Conservation (phyloP, 2,329 filamentous ascomycete species). For the Fusarium vanettenii region DNA sequence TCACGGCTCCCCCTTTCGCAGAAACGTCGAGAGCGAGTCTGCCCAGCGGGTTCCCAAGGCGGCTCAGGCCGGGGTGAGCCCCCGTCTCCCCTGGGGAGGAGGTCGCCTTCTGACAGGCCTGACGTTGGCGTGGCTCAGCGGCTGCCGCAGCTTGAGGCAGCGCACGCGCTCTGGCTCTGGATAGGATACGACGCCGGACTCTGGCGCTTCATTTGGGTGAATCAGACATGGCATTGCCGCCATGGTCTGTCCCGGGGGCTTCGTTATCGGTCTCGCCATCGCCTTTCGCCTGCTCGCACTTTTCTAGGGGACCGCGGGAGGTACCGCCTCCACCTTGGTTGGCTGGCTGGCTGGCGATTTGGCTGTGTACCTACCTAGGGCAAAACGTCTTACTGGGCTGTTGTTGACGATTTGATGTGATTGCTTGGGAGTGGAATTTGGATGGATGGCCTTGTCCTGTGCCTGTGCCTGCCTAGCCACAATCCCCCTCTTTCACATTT, state of each 20-base stretch:
- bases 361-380: conserved; percentile 1
- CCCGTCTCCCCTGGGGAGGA: conserved; percentile 8
- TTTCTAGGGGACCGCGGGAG: neutral
- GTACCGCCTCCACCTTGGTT: neutral
- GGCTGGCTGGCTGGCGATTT: neutral
- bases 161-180: conserved; percentile 8
- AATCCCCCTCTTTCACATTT: conserved; percentile 1
- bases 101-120: conserved; percentile 4
- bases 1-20: neutral
- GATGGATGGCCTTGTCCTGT: conserved; percentile 3
- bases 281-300: conserved; percentile 19
- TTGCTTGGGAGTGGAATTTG: conserved; percentile 18
- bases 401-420: neutral
- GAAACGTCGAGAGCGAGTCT: conserved; percentile 20
- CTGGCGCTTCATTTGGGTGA: conserved; percentile 14
- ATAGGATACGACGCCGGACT: conserved; percentile 3
- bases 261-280: conserved; percentile 24
- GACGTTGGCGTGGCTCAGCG: conserved; percentile 32
- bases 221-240: conserved; percentile 33
- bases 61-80: conserved; percentile 6
- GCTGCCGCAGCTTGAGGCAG: conserved; percentile 29
- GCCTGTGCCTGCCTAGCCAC: conserved; percentile 13
- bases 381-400: neutral
- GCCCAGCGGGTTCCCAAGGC: conserved; percentile 16
- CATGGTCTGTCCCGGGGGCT: conserved; percentile 6